Evolutionary conservation across 2,329 filamentous ascomycete genomes (phyloP).

Genomic region (Podosphaera fusca): DNA sequence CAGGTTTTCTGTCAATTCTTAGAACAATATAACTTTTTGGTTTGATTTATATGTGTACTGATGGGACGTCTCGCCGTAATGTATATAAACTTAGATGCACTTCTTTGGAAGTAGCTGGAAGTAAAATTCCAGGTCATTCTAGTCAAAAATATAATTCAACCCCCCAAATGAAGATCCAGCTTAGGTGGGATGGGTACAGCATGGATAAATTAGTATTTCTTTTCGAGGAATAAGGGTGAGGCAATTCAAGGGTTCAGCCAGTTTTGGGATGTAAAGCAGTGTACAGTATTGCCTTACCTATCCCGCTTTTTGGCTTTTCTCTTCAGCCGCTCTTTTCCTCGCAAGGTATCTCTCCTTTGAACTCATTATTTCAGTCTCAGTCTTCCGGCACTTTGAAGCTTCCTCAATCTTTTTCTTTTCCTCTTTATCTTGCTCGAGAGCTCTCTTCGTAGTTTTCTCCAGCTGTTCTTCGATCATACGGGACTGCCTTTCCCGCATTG

Average conservation of each 20-base stretch:
- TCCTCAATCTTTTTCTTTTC: constrained; percentile 36
- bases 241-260: background rate
- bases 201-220: too few relatives aligned
- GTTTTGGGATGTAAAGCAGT: background rate
- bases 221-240: too few relatives aligned
- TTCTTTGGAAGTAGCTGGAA: too few relatives aligned
- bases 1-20: too few relatives aligned
- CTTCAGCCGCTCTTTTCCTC: constrained; percentile 51
- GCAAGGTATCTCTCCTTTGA: constrained; percentile 58
- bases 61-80: too few relatives aligned
- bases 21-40: too few relatives aligned
- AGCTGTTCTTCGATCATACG: constrained; percentile 61
- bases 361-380: constrained; percentile 1
- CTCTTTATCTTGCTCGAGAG: constrained; percentile 45
- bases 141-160: too few relatives aligned
- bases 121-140: too few relatives aligned
- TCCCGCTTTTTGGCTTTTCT: constrained; percentile 14
- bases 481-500: constrained; percentile 52
- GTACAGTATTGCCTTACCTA: background rate
- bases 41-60: too few relatives aligned
- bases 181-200: too few relatives aligned
- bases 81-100: too few relatives aligned
- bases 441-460: constrained; percentile 47
- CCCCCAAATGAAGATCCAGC: too few relatives aligned
- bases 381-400: constrained; percentile 38